Evolutionary conservation across 345 rosid genomes (phyloP), one percentile per base, ranked within the genome.

Genomic region (Populus davidiana): DNA sequence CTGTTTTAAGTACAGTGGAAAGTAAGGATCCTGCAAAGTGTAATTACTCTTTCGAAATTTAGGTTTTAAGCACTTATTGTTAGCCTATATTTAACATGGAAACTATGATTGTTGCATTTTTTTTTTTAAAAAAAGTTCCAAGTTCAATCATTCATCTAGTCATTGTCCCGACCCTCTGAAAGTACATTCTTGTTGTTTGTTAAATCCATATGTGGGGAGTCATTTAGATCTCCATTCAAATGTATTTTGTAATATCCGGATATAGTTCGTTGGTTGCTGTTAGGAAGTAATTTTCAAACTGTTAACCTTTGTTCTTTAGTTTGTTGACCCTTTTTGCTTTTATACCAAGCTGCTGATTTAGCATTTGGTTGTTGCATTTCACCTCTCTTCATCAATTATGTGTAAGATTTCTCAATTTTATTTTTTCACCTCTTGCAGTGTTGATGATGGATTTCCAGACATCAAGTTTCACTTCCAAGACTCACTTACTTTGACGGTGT

Each of bases 381-480:
- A 52, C 7, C 61, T 35, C 10, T 49, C 16, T 67, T 67, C 25
- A 14, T 18, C 2, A 67, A 33, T 31, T 12, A 31, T 47, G 18
- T n/a, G 6, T 44, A 25, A 56, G 75, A 73, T 50, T 54, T 49
- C 73, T 65, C 35, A 52, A 64, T 29, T 18, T 70, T 56, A 67
- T 74, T 67, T 33, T 69, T 23, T 77, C 36, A 72, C 13, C 76
- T 78, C 73, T 76, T 80, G 82, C 94, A 94, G 98, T 6, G 80
- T 87, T 25, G 91, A 92, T 74, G 81, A 86, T 73, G 90, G 83
- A 56, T 95, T 95, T 85, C 93, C 99, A 1, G 74, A 80, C 0
- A 94, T 93, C 39, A 89, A 79, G 72, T 92, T 93, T 77, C 82
- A 80, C 62, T 93, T 95, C 71, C 83, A 87, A 67, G 89, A 78